phyloP scores from a whole-genome alignment of 306 rosid species.

The Cajanus cajan region DNA sequence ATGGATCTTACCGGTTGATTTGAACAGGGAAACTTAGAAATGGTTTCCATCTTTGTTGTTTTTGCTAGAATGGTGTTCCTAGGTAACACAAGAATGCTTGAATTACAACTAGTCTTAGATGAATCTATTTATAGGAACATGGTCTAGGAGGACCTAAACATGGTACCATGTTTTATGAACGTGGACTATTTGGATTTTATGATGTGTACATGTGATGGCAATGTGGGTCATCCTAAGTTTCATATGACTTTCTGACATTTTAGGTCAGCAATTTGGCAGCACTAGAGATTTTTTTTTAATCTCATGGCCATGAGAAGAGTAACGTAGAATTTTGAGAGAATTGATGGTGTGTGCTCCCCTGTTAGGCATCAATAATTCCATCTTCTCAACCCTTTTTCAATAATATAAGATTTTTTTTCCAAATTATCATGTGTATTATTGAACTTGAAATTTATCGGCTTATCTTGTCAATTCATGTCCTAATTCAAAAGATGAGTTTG shows the following conservation, averaged over 20 bases:
- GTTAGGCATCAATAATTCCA: constrained; percentile 20
- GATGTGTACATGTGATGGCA: constrained; percentile 50
- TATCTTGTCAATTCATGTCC: constrained; percentile 28
- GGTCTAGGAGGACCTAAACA: constrained; percentile 9
- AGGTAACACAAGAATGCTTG: constrained; percentile 34
- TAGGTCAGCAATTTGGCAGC: constrained; percentile 32
- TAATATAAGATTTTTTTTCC: constrained; percentile 15
- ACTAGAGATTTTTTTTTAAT: constrained; percentile 31
- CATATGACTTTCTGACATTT: constrained; percentile 41
- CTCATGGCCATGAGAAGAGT: constrained; percentile 31
- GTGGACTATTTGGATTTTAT: constrained; percentile 11
- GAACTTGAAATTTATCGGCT: not conserved
- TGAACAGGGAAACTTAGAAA: constrained; percentile 15
- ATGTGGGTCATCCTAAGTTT: constrained; percentile 35
- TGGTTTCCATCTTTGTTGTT: constrained; percentile 34
- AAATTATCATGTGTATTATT: constrained; percentile 27
- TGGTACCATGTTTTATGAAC: constrained; percentile 16
- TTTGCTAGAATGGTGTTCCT: not conserved
- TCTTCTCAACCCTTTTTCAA: constrained; percentile 18
- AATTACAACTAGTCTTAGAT: constrained; percentile 1
- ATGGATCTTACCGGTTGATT: constrained; percentile 70
- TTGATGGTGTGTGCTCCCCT: constrained; percentile 31
- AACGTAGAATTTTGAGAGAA: constrained; percentile 7
- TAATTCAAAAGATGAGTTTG: constrained; percentile 23
- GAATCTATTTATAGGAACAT: constrained; percentile 42